Percentiles rank a stretch among this genome's conserved stretches.
These are phyloP conservation scores for Coemansia sp. DNA, from an alignment of 192 early-diverging fungal species.

Conservation along the genomic window DNA sequence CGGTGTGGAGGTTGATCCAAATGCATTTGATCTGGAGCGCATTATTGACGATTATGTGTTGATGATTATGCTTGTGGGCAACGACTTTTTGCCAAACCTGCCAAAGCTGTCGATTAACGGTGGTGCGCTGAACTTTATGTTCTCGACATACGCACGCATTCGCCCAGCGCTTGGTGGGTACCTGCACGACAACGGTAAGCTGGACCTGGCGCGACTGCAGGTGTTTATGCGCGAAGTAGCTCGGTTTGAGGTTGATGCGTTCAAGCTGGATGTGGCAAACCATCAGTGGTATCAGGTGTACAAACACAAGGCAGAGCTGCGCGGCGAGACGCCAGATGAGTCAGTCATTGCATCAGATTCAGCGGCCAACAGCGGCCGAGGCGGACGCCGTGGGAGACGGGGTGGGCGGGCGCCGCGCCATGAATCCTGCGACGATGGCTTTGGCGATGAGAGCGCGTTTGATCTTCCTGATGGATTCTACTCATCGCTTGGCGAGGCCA, in stretches of 20 bases:
- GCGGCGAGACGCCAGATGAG: conserved; percentile 32
- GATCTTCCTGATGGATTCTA: conserved; percentile 19
- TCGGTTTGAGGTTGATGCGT: conserved; percentile 76
- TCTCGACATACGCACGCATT: conserved; percentile 82
- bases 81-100: conserved; percentile 95
- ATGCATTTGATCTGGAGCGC: conserved; percentile 81
- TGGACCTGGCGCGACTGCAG: conserved; percentile 74
- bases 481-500: conserved; percentile 37
- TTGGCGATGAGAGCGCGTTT: conserved; percentile 19
- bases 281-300: conserved; percentile 56
- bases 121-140: conserved; percentile 85
- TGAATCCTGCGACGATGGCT: background rate
- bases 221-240: conserved; percentile 79
- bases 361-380: background rate
- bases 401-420: background rate
- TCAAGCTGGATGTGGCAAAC: conserved; percentile 56
- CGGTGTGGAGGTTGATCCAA: conserved; percentile 2
- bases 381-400: background rate
- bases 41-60: conserved; percentile 98
- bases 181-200: conserved; percentile 80
- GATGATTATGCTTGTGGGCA: conserved; percentile 96
- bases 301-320: conserved; percentile 46
- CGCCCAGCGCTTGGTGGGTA: conserved; percentile 71
- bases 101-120: conserved; percentile 93
- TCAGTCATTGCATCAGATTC: conserved; percentile 18